Evolutionary conservation across 2,329 filamentous ascomycete genomes (phyloP), one percentile per base, ranked within the genome.

Genomic region (Drechslerella coelobrocha): DNA sequence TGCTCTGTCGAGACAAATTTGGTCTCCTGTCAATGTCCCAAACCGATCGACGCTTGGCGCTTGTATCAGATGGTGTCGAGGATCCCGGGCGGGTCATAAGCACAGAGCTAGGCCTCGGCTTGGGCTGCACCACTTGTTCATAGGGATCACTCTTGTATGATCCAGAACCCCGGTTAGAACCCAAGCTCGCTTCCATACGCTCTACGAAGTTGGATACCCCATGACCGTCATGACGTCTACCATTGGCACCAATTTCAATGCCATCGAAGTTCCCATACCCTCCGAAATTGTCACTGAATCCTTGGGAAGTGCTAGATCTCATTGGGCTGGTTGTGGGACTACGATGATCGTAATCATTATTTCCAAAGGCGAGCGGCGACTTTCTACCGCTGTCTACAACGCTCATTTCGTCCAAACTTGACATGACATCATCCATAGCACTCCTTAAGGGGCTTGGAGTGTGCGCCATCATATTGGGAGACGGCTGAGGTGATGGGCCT

Each of bases 391-490:
- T 55, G 48, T 66, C 68, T 14, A 57, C 50, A 10, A 72, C 61
- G 19, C 68, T 88, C 82, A 99, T 90, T 69, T 92, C 92, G 77
- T 96, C 89, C 45, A 99, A 80, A 61, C 94, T 95, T 74, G 94
- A 91, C 86, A 97, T 97, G 2, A 99, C 92, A 78, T 95, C 93
- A 77, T 97, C 93, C 92, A 99, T 99, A 0, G 94, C 94, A 78
- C 92, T 91, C 68, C 94, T 85, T 2, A 99, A 81, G 0, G 94
- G 94, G 1, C 94, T 97, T 0, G 94, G 94, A 0, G 94, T 99
- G 78, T 77, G 56, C 75, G 75, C 74, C 26, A 74, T 50, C 31
- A 73, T 72, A 27, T 60, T 34, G 9, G 74, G 73, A 12, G 73
- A 75, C 19, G 66, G 59, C 24, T 71, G 66, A 2, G 66, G 66